Evolutionary conservation across 106 monocot genomes (phyloP), one percentile per base, ranked within the genome.

Genomic region (Vanilla planifolia): DNA sequence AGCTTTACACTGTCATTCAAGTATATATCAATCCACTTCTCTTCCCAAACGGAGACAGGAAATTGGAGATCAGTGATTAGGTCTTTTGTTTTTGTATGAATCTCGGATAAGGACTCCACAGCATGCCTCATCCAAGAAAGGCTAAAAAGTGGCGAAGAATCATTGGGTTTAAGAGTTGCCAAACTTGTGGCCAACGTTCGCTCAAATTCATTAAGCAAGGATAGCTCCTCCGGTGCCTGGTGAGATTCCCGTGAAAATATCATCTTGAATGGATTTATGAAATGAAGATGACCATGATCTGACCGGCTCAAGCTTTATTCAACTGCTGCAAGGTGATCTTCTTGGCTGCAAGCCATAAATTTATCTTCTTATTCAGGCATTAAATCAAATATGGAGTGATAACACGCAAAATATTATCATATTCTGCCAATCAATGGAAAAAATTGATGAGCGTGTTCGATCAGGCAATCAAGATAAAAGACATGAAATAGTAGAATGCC

Each of bases 31-130:
- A 88, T 73, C 96, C 81, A 91, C 24, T 85, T 78, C 33, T 88
- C 76, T 39, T 98, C 96, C 91, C 96, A 98, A 47, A 85, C 79
- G 0, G 86, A 79, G 30, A 85, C 72, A 21, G 86, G 96, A 57
- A 96, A 82, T 53, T 82, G 62, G 22, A 91, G 91, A 48, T 79
- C 91, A 48, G 73, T 83, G 7, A 84, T 84, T 43, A 95, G 60
- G 16, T 43, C 44, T 17, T 77, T 76, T 32, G 90, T 65, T 10
- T 71, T 70, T 5, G 20, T 67, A 35, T 90, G 95, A 13, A 66
- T 69, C 29, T 81, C 84, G 17, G 63, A 81, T 10, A 95, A 48
- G 20, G 64, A 44, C 29, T 67, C 60, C 27, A 95, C 34, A 2
- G 95, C 86, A 26, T 39, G 36, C 20, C 33, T 79, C 79, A 95